Evolutionary conservation across 495 filamentous ascomycete genomes (phyloP), one percentile per base, ranked within the genome.

Genomic region (Lophium mytilinum): DNA sequence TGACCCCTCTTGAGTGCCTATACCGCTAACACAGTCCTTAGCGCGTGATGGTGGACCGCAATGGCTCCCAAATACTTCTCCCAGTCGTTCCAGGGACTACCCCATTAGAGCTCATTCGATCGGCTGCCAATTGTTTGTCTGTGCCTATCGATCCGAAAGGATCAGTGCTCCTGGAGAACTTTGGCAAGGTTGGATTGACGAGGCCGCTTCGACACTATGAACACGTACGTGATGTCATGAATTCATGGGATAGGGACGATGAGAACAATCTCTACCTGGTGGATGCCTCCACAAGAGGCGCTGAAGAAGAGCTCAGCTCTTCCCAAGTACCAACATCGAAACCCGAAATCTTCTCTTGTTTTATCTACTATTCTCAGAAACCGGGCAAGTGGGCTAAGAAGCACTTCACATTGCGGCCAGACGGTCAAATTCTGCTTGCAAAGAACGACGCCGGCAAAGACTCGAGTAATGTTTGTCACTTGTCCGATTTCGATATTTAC

Each of bases 401-500:
- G 30, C 89, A 76, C 66, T 76, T 96, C 47, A 91, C 82, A 0
- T 67, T 98, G 17, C 79, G 80, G 1, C 68, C 81, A 4, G 85
- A 84, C 52, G 91, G 93, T 0, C 89, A 94, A 69, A 73, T 98
- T 10, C 69, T 81, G 9, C 73, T 85, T 17, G 77, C 87, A 36
- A 95, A 93, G 68, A 90, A 88, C 60, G 70, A 76, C 46, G 57
- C 72, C 9, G 76, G 71, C 9, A 85, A 84, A 65, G 86, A 95
- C 49, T 66, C 72, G 9, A 69, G 75, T 0, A 86, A 81, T 57
- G 74, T 93, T 34, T 96, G 94, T 66, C 88, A 95, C 69, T 70
- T 98, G 12, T 89, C 90, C 9, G 93, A 96, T 68, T 98, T 92
- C 63, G 93, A 98, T 62, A 87, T 95, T 40, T 96, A 95, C 70